These are phyloP conservation scores for Botrytis fabae DNA, from an alignment of 2,329 filamentous ascomycete species.

Conservation along the genomic window DNA sequence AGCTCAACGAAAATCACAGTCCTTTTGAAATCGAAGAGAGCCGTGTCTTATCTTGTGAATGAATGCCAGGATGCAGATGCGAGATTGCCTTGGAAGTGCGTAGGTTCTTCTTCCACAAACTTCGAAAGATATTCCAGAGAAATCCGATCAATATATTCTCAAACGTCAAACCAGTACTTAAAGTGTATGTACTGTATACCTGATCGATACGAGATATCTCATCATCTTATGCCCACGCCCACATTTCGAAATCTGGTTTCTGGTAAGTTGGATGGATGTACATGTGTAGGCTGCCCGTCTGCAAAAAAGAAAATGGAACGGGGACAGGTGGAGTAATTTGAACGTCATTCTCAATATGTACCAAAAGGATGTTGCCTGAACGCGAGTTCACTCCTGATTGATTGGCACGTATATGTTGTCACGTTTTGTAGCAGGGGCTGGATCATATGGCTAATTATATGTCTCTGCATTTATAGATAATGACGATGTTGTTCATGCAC, in stretches of 20 bases:
- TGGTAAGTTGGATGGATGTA: not conserved
- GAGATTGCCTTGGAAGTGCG: not conserved
- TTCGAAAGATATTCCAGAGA: not conserved
- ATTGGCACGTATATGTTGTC: not conserved
- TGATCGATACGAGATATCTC: slow-evolving; percentile 2
- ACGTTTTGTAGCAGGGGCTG: not conserved
- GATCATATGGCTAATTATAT: not conserved
- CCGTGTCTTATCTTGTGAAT: not conserved
- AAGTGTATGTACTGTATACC: not conserved
- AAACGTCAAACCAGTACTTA: not conserved
- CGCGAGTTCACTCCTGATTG: not conserved
- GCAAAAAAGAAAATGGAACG: not conserved
- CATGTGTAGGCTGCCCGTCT: not conserved
- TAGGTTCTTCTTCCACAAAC: not conserved
- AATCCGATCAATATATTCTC: not conserved
- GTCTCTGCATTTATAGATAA: not conserved
- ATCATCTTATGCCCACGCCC: not conserved
- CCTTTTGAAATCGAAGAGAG: not conserved
- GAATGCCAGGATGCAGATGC: not conserved
- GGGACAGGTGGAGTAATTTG: not conserved
- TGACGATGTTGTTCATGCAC: slow-evolving; percentile 9
- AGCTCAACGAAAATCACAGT: not conserved
- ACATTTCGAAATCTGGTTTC: slow-evolving; percentile 5
- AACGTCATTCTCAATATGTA: not conserved
- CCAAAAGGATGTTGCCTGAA: slow-evolving; percentile 9